Evolutionary conservation across 352 stramenopile genomes (phyloP).

Genomic region (Phytopythium mirpurense): DNA sequence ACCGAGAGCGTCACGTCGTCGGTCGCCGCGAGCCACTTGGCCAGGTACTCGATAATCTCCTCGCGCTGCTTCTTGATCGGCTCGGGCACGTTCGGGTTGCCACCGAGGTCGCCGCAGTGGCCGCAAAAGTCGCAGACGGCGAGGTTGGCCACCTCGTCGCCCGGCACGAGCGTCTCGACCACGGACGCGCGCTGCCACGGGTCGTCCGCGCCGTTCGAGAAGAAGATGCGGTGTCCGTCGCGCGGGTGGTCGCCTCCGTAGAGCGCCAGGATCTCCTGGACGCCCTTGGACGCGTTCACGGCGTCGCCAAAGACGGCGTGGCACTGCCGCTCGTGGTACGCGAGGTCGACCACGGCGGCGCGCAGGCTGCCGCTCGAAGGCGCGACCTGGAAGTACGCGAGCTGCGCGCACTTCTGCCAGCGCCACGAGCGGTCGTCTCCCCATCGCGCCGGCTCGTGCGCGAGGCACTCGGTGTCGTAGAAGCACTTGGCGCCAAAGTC

Average conservation of each 20-base stretch:
- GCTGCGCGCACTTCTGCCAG: conserved; percentile 84
- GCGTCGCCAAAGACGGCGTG: conserved; percentile 60
- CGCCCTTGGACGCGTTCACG: conserved; percentile 49
- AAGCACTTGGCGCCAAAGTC: conserved; percentile 78
- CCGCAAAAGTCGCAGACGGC: conserved; percentile 78
- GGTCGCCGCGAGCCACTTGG: conserved; percentile 43
- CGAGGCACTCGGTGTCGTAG: conserved; percentile 76
- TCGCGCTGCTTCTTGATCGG: conserved; percentile 64
- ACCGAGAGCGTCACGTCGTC: neutral
- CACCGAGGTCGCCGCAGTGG: conserved; percentile 71
- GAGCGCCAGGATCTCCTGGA: conserved; percentile 53
- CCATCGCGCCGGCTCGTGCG: conserved; percentile 44
- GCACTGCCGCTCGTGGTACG: conserved; percentile 82
- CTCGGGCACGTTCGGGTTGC: conserved; percentile 37
- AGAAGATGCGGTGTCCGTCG: conserved; percentile 75
- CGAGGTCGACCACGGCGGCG: conserved; percentile 55
- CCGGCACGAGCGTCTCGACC: conserved; percentile 33
- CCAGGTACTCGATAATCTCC: conserved; percentile 57
- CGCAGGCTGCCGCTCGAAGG: conserved; percentile 55
- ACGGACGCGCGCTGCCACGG: conserved; percentile 83
- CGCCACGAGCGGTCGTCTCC: conserved; percentile 78
- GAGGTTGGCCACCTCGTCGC: conserved; percentile 59
- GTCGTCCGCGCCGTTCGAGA: conserved; percentile 79
- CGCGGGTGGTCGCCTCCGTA: conserved; percentile 71
- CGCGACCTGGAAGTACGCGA: conserved; percentile 86